Evolutionary conservation across 1,139 yeast species (phyloP).

Genomic region (Yamadazyma buinensis): DNA sequence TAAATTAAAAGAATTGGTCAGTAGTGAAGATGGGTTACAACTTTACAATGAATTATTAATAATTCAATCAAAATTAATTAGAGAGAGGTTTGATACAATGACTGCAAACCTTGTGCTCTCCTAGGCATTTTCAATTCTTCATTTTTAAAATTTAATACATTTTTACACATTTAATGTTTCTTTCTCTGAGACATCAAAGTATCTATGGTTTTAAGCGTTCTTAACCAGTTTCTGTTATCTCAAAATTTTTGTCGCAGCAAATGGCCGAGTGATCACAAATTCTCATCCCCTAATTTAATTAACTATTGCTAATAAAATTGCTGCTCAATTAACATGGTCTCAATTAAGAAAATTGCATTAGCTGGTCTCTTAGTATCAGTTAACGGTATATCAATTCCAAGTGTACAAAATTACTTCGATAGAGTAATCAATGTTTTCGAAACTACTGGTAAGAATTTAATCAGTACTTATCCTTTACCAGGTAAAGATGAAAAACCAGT

Average conservation of each 20-base stretch:
- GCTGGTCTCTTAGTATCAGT: slow-evolving; percentile 17
- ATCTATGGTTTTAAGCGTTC: no score
- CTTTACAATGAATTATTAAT: slow-evolving; percentile 67
- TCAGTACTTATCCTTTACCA: slow-evolving; percentile 12
- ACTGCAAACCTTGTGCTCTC: slow-evolving; percentile 68
- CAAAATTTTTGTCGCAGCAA: not conserved
- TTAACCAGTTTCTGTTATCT: no score
- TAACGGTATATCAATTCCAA: slow-evolving; percentile 23
- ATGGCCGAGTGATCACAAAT: not conserved
- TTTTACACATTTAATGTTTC: no score
- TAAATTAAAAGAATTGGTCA: slow-evolving; percentile 41
- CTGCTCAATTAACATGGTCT: slow-evolving; percentile 21
- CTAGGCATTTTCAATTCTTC: slow-evolving; percentile 10
- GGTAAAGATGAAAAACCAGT: slow-evolving; percentile 55
- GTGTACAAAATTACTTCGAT: slow-evolving; percentile 16
- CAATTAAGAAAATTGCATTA: slow-evolving; percentile 20
- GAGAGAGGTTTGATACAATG: slow-evolving; percentile 70
- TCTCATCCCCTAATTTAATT: not conserved
- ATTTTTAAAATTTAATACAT: no score
- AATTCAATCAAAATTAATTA: slow-evolving; percentile 61
- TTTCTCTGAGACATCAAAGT: no score
- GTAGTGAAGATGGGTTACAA: slow-evolving; percentile 41
- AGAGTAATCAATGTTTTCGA: slow-evolving; percentile 18
- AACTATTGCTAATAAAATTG: not conserved
- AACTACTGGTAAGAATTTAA: slow-evolving; percentile 10